A percentile compares a stretch with the other conserved stretches of the same genome.
Evolutionary conservation across 148 eudicot genomes (phyloP).

Genomic region (Euryodendron excelsum): DNA sequence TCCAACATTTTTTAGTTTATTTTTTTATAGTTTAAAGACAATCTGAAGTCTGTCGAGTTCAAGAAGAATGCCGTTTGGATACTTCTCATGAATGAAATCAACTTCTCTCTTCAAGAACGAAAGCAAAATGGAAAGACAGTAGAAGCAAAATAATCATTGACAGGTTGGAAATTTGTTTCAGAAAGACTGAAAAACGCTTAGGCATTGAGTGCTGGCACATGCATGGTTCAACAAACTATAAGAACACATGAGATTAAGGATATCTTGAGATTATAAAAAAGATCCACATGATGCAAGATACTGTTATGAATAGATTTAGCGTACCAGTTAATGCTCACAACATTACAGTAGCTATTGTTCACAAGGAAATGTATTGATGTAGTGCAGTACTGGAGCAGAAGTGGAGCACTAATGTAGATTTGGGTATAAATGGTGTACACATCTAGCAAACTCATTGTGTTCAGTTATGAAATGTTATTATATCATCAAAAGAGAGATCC

Average conservation of each 20-base stretch:
- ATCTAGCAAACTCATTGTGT: neutral
- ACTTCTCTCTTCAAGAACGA: neutral
- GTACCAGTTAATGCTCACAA: neutral
- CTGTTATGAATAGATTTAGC: neutral
- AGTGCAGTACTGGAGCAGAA: neutral
- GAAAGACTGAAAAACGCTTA: neutral
- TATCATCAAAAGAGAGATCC: neutral
- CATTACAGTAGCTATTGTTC: neutral
- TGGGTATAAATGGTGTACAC: neutral
- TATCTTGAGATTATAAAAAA: conserved; percentile 3
- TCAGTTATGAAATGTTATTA: neutral
- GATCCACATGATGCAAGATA: neutral
- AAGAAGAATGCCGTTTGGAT: neutral
- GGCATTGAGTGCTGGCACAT: neutral
- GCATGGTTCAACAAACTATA: neutral
- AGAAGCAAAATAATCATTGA: no score
- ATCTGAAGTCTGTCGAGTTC: neutral
- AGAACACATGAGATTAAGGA: neutral
- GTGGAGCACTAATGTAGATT: neutral
- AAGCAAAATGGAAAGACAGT: neutral
- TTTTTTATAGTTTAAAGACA: neutral
- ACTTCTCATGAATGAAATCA: neutral
- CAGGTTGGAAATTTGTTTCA: neutral
- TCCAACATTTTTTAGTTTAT: neutral
- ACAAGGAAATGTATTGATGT: neutral